Evolutionary conservation across 176 grass and related monocot species (phyloP), one percentile per base, ranked within the genome.

Genomic region (Urochloa ruziziensis): DNA sequence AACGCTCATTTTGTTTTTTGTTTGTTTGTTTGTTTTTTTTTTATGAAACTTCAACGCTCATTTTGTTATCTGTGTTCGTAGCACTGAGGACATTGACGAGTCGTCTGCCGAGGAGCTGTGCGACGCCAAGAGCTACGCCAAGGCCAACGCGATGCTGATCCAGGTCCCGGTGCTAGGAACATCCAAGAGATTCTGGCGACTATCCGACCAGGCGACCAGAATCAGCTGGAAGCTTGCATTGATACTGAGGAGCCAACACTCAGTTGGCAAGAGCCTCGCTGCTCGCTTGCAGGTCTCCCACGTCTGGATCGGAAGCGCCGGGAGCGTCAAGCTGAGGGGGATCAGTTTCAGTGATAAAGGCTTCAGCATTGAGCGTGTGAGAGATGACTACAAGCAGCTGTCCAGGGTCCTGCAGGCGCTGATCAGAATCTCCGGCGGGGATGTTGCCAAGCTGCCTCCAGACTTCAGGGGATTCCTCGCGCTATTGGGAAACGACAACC

Each of bases 261-360:
- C 44, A 1, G 69, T 32, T 29, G 16, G 69, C 44, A 49, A 49
- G 44, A 49, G 28, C 47, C 27, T 74, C 47, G 16, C 28, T 23
- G 8, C 46, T 73, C 69, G n/a, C 30, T 43, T 72, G 69, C 44
- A 73, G 70, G 46, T 73, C 14, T 73, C 70, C 70, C 33, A 73
- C 4, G 18, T 73, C 25, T 73, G 70, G 70, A 53, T 73, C 30
- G 46, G 70, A 7, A 73, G 46, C 28, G 16, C 70, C 6, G 46
- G 70, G 70, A 52, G 19, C 53, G 70, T 74, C 17, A 74, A 53
- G 70, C 28, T 74, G 7, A 74, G 47, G 10, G 70, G 70, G 18
- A 47, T 21, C 29, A 74, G 47, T 7, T 74, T 74, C 70, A 74
- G 18, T 14, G 4, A 9, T 2, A 19, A 32, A 30, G 43, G 27